These are phyloP conservation scores for Baeospora myosura DNA, from an alignment of 1,284 basidiomycete genomes.

Conservation along the genomic window DNA sequence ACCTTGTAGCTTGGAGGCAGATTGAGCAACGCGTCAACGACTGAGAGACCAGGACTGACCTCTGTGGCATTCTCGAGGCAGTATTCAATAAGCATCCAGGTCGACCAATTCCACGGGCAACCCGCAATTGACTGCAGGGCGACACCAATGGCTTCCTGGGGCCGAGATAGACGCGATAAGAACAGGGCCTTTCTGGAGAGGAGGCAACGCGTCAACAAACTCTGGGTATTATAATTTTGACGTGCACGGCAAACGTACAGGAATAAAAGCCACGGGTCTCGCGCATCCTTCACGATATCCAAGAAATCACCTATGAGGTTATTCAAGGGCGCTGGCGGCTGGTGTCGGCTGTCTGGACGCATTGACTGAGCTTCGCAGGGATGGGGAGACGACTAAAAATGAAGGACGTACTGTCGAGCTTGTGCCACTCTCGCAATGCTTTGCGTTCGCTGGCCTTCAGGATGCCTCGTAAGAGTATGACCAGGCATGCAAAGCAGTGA, in stretches of 20 bases:
- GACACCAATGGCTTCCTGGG: slow-evolving; percentile 83
- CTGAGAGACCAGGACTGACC: slow-evolving; percentile 35
- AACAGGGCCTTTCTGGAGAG: slow-evolving; percentile 80
- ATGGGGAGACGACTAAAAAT: background rate
- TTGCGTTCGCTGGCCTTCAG: slow-evolving; percentile 62
- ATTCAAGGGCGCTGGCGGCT: slow-evolving; percentile 67
- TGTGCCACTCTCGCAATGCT: slow-evolving; percentile 66
- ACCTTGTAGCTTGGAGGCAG: slow-evolving; percentile 48
- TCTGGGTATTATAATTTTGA: slow-evolving; percentile 3
- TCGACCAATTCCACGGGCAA: slow-evolving; percentile 95
- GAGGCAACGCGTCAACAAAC: too few species aligned
- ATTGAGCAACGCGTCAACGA: slow-evolving; percentile 15
- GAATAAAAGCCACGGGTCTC: slow-evolving; percentile 83
- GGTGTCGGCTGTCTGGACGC: slow-evolving; percentile 61
- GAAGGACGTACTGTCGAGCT: slow-evolving; percentile 52
- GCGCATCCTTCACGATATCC: slow-evolving; percentile 42
- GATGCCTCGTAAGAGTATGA: slow-evolving; percentile 31
- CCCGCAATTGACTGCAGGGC: slow-evolving; percentile 71
- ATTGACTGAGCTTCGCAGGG: slow-evolving; percentile 1
- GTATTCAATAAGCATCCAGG: slow-evolving; percentile 78
- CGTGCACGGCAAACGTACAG: slow-evolving; percentile 44
- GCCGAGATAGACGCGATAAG: slow-evolving; percentile 67
- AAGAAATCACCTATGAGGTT: slow-evolving; percentile 55
- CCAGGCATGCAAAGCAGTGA: slow-evolving; percentile 2
- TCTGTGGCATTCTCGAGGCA: slow-evolving; percentile 87